phyloP scores from a whole-genome alignment of 306 rosid genomes.

The Gastrolobium villosum region DNA sequence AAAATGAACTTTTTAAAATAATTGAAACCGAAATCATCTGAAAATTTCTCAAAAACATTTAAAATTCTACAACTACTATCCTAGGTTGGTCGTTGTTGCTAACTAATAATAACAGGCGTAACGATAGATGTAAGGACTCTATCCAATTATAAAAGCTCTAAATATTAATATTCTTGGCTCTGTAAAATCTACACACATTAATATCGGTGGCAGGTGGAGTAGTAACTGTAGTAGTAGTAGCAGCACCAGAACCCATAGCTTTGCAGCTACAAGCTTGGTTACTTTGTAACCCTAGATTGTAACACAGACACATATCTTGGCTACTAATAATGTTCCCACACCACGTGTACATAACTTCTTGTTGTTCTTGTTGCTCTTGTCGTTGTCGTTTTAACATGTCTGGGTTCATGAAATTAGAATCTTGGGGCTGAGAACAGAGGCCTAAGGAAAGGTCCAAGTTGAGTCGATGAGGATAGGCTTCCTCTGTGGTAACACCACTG shows the following conservation, averaged over 20 bases:
- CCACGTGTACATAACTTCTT: conserved; percentile 12
- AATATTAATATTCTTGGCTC: conserved; percentile 35
- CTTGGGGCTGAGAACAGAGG: conserved; percentile 37
- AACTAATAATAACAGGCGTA: not conserved
- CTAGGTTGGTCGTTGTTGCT: not conserved
- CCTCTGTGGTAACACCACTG: conserved; percentile 49
- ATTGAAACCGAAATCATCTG: not conserved
- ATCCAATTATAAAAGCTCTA: not conserved
- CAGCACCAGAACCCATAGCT: conserved; percentile 29
- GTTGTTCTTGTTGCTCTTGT: conserved; percentile 31
- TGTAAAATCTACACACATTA: conserved; percentile 41
- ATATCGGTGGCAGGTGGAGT: not conserved
- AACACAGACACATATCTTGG: conserved; percentile 59
- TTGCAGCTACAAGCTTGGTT: conserved; percentile 59
- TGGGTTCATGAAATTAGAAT: not conserved
- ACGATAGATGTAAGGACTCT: no score
- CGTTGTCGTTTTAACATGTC: conserved; percentile 34
- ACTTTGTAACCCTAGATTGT: conserved; percentile 59
- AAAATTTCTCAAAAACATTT: not conserved
- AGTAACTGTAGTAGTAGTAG: conserved; percentile 26
- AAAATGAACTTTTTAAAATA: not conserved
- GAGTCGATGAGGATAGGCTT: conserved; percentile 38
- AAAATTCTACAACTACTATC: not conserved
- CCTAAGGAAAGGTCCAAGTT: conserved; percentile 71
- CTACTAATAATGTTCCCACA: conserved; percentile 17